Evolutionary conservation across 2,329 filamentous ascomycete genomes (phyloP), one percentile per base, ranked within the genome.

Genomic region (Paecilomyces sp.): DNA sequence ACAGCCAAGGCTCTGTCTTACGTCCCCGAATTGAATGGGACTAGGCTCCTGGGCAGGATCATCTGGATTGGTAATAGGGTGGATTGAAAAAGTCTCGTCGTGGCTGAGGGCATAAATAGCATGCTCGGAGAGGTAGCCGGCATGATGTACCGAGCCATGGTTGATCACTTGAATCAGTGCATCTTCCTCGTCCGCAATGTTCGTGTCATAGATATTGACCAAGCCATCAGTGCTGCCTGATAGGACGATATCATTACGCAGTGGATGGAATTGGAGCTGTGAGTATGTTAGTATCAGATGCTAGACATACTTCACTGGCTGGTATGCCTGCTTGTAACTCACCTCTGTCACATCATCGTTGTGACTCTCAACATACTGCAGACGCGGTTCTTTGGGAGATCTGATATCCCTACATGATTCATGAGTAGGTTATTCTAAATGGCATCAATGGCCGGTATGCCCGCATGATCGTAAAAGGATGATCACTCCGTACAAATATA

Each of bases 161-260:
- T 87, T 87, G 68, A 86, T 80, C 33, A 86, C 83, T 67, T 86
- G 84, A 56, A 84, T 76, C 31, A 87, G 72, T 1, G 84, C 84
- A 57, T 88, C 85, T 58, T 88, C 85, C 70, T 88, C 85, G 55
- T 84, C 82, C 2, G 71, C 66, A 51, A 85, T 77, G 25, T 77
- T 78, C 25, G 80, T 82, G 69, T 88, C 81, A 69, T 87, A 87
- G 60, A 87, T 74, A 63, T 85, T 86, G 62, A 87, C 78, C 0
- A 87, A 77, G 2, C 84, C 84, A 66, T 88, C 85, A 22, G 85
- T 87, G 66, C 83, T 85, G 47, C 83, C 83, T 11, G 83, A 85
- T 1, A 88, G 77, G 3, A 87, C 76, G 22, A 83, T 71, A 41
- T 79, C 78, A 18, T 77, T 77, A n/a, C 78, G 77, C 12, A 72